These are phyloP conservation scores for Ustilago vetiveriae DNA, from an alignment of 1,284 basidiomycete genomes.

Conservation along the genomic window DNA sequence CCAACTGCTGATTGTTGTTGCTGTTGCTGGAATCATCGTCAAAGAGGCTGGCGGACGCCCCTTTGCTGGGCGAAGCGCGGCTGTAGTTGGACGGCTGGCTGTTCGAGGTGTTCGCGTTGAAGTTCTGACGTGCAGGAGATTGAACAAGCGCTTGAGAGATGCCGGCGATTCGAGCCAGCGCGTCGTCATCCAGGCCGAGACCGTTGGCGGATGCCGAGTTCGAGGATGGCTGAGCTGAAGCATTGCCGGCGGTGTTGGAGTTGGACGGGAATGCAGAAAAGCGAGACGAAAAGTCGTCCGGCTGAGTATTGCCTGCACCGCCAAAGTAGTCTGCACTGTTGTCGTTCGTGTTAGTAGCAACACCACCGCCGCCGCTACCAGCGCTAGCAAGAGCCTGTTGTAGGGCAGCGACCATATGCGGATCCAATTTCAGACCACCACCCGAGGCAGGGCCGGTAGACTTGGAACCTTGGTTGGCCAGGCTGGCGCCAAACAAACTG, in stretches of 20 bases:
- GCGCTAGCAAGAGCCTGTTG: conserved; percentile 49
- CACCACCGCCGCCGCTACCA: conserved; percentile 7
- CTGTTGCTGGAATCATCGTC: conserved; percentile 6
- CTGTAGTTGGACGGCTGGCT: conserved; percentile 10
- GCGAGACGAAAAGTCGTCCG: conserved; percentile 27
- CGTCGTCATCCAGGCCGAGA: conserved; percentile 38
- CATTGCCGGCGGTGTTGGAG: background rate
- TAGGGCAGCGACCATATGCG: conserved; percentile 53
- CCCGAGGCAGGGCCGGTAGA: conserved; percentile 32
- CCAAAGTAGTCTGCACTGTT: conserved; percentile 34
- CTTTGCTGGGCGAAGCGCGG: conserved; percentile 15
- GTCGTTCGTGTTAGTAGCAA: conserved; percentile 5
- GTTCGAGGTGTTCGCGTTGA: background rate
- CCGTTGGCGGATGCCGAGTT: conserved; percentile 11
- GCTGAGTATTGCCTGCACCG: background rate
- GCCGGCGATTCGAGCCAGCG: conserved; percentile 37
- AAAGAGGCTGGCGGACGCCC: conserved; percentile 8
- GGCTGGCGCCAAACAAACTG: conserved; percentile 49
- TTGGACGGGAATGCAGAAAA: conserved; percentile 21
- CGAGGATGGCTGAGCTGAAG: background rate
- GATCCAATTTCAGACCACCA: conserved; percentile 54
- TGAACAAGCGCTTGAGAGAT: conserved; percentile 46
- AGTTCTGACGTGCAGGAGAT: conserved; percentile 30
- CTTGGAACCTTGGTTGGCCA: conserved; percentile 38
- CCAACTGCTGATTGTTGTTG: conserved; percentile 46